Percentiles rank a stretch among this genome's conserved stretches.
Evolutionary conservation across 495 filamentous ascomycete species (phyloP).

Genomic region (Xanthoparmelia taractica): DNA sequence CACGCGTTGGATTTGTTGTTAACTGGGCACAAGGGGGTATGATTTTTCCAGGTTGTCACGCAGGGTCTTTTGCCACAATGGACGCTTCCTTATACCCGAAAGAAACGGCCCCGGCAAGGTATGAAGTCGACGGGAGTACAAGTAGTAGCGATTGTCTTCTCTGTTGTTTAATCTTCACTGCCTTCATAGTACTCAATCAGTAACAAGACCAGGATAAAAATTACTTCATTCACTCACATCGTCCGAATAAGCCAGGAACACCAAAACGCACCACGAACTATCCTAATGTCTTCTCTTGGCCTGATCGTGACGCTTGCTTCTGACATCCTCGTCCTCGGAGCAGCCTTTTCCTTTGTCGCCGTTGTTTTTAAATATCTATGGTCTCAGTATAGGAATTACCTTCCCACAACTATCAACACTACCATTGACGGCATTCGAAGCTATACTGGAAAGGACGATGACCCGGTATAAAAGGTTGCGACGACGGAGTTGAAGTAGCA

Average conservation of each 20-base stretch:
- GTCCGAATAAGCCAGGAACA: not conserved
- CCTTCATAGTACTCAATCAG: not conserved
- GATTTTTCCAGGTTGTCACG: not conserved
- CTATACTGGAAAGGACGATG: constrained; percentile 1
- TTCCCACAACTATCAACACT: not conserved
- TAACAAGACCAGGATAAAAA: not conserved
- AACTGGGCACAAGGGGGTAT: not conserved
- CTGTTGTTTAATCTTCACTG: not conserved
- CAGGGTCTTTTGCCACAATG: not conserved
- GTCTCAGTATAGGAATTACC: not conserved
- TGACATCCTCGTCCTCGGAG: constrained; percentile 12
- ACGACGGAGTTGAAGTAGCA: not conserved
- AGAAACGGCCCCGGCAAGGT: not conserved
- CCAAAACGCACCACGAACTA: not conserved
- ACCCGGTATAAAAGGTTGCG: not conserved
- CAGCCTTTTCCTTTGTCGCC: constrained; percentile 3
- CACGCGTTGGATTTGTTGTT: not conserved
- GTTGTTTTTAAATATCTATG: not conserved
- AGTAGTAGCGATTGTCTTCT: not conserved
- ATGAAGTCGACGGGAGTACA: not conserved
- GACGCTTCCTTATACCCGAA: not conserved
- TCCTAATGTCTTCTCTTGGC: constrained; percentile 1
- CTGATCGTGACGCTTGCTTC: constrained; percentile 9
- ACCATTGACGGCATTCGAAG: not conserved
- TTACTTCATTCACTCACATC: not conserved